Percentiles rank a stretch among this genome's conserved stretches.
Evolutionary conservation across 305 asterid genomes (phyloP).

Genomic region (Fraxinus platypoda): DNA sequence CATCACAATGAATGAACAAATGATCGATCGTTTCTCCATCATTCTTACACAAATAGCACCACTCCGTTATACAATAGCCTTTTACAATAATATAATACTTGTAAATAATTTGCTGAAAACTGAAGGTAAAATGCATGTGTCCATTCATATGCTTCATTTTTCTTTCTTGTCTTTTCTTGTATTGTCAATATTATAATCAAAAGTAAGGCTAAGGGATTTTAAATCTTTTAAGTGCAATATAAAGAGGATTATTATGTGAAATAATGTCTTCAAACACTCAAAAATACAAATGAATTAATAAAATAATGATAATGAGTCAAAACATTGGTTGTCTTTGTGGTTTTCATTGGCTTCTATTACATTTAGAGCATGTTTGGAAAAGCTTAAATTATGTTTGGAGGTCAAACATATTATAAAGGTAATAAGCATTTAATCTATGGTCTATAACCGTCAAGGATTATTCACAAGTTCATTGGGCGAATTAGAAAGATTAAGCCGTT

Average conservation of each 20-base stretch:
- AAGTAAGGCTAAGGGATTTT: not conserved
- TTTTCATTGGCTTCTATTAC: not conserved
- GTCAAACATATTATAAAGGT: not conserved
- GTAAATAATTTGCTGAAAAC: conserved; percentile 1
- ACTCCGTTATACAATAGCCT: too few relatives aligned
- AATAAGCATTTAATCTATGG: not conserved
- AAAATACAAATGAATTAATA: not conserved
- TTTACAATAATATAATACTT: not conserved
- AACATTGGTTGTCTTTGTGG: not conserved
- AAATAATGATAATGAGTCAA: not conserved
- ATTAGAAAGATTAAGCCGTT: not conserved
- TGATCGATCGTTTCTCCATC: too few relatives aligned
- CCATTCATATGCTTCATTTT: not conserved
- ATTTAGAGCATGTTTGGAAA: not conserved
- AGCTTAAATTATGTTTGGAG: not conserved
- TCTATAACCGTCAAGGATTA: not conserved
- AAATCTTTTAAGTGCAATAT: not conserved
- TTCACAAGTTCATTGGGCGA: not conserved
- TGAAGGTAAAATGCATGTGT: not conserved
- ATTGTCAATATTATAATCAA: not conserved
- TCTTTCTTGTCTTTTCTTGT: not conserved
- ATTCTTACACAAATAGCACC: too few relatives aligned
- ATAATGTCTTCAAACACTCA: not conserved
- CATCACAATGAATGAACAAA: too few relatives aligned
- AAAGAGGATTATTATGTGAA: not conserved